Percentiles rank a stretch among this genome's conserved stretches.
These are phyloP conservation scores for Ganoderma sinense DNA, from an alignment of 1,284 basidiomycete genomes.

Conservation along the genomic window DNA sequence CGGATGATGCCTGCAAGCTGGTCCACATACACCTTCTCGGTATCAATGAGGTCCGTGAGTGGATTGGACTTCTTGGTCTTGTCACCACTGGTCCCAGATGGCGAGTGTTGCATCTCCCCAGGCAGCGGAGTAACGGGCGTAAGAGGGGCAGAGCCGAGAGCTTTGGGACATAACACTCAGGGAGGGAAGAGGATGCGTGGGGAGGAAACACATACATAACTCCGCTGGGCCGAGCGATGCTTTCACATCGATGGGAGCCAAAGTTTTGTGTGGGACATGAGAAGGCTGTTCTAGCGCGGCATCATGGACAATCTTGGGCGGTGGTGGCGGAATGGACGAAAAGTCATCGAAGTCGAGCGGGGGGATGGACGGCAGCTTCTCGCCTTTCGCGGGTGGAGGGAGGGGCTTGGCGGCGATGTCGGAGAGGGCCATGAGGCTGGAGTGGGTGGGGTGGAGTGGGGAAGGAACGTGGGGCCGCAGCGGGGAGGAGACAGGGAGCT, in stretches of 20 bases:
- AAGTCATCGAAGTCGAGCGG: constrained; percentile 36
- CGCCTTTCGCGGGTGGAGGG: constrained; percentile 41
- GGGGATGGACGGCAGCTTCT: constrained; percentile 46
- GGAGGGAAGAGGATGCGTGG: not conserved
- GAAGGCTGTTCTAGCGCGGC: constrained; percentile 22
- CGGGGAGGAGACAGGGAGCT: not conserved
- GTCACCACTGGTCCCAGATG: constrained; percentile 44
- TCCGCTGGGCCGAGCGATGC: constrained; percentile 39
- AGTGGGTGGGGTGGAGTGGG: not conserved
- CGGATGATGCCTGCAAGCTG: constrained; percentile 90
- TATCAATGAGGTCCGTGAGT: constrained; percentile 91
- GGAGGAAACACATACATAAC: constrained; percentile 28
- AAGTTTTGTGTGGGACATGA: constrained; percentile 22
- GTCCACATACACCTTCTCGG: constrained; percentile 94
- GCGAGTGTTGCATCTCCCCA: constrained; percentile 31
- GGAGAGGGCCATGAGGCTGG: constrained; percentile 26
- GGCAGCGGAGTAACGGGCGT: constrained; percentile 35
- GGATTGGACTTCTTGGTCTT: constrained; percentile 79
- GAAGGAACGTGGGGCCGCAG: constrained; percentile 26
- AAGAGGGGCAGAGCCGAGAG: constrained; percentile 30
- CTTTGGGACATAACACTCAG: constrained; percentile 13
- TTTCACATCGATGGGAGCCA: constrained; percentile 41
- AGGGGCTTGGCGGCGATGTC: constrained; percentile 38
- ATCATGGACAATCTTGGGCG: constrained; percentile 43
- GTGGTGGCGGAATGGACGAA: constrained; percentile 44